Evolutionary conservation across 257 asterid genomes (phyloP), one percentile per base, ranked within the genome.

Genomic region (Knoxia roxburghii): DNA sequence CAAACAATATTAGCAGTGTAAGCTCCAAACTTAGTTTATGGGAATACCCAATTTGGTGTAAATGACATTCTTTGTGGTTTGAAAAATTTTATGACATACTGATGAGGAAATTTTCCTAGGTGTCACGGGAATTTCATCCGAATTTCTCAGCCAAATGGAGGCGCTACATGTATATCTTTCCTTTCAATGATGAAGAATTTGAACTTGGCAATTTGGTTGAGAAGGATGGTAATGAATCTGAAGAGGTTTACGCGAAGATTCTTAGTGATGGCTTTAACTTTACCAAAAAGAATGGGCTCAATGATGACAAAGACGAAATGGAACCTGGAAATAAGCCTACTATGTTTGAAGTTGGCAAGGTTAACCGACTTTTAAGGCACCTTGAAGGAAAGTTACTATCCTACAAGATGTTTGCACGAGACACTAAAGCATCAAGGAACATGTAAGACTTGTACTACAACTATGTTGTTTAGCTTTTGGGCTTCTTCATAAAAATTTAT

Each of bases 141-240:
- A 93, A 90, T 78, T 93, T 93, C 82, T 86, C 96, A 64, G 99
- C 99, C 72, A 90, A 88, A 75, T 93, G 99, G 99, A 86, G 99
- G 76, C 96, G 76, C 65, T 93, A 93, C 84, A 72, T 93, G 67
- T 93, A 93, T 78, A 79, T 93, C 60, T 90, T 93, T 74, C 99
- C 99, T 68, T 70, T 87, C 45, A 68, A 81, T 70, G 82, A 73
- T 71, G 84, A 76, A 71, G 61, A 68, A 64, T 79, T 48, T 45
- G 76, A 63, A 40, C 73, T 71, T 70, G 74, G 67, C 50, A 67
- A 71, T 75, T 74, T 55, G 69, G 64, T 64, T 62, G 69, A 76
- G 75, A 75, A 76, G 64, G 54, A 43, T 64, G 73, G 69, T 40
- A 58, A 50, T 27, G 30, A 56, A 24, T 54, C 49, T 46, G 23